Conservation (phyloP, 108 stramenopile genomes). For the Cylindrotheca fusiformis region DNA sequence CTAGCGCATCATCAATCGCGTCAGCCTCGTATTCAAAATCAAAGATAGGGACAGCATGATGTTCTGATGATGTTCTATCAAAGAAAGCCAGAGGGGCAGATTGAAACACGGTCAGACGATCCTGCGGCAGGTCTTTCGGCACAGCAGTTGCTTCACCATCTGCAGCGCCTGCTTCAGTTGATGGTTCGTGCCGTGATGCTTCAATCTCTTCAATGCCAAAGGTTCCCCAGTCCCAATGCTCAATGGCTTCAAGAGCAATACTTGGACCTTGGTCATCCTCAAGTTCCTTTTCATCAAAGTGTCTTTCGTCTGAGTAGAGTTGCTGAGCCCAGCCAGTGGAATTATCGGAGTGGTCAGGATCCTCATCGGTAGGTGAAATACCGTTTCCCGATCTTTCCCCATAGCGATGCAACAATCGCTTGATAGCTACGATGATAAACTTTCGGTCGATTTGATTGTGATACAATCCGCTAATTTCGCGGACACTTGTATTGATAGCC, state of each 20-base stretch:
- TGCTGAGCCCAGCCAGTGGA: slow-evolving; percentile 21
- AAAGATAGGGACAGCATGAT: slow-evolving; percentile 21
- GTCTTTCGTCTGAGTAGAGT: slow-evolving; percentile 5
- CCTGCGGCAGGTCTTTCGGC: neutral
- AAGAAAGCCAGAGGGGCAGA: slow-evolving; percentile 38
- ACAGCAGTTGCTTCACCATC: neutral
- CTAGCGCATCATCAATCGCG: slow-evolving; percentile 3
- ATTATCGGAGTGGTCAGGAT: slow-evolving; percentile 3
- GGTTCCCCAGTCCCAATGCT: slow-evolving; percentile 41
- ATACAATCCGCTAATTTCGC: slow-evolving; percentile 27
- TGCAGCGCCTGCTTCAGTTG: neutral
- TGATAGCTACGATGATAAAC: slow-evolving; percentile 38
- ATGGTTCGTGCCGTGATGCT: neutral
- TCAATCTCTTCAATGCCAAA: slow-evolving; percentile 42
- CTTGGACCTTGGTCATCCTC: neutral
- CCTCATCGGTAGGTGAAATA: neutral
- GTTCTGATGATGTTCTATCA: slow-evolving; percentile 21
- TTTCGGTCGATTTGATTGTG: slow-evolving; percentile 35
- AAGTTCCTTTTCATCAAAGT: neutral
- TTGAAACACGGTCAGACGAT: slow-evolving; percentile 29
- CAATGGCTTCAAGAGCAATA: slow-evolving; percentile 34
- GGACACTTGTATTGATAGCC: slow-evolving; percentile 23
- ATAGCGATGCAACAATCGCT: slow-evolving; percentile 34
- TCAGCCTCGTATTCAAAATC: slow-evolving; percentile 25
- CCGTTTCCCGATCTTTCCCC: slow-evolving; percentile 15